Conservation (phyloP, 176 grass and related monocot species). For the Pontederia crassipes region DNA sequence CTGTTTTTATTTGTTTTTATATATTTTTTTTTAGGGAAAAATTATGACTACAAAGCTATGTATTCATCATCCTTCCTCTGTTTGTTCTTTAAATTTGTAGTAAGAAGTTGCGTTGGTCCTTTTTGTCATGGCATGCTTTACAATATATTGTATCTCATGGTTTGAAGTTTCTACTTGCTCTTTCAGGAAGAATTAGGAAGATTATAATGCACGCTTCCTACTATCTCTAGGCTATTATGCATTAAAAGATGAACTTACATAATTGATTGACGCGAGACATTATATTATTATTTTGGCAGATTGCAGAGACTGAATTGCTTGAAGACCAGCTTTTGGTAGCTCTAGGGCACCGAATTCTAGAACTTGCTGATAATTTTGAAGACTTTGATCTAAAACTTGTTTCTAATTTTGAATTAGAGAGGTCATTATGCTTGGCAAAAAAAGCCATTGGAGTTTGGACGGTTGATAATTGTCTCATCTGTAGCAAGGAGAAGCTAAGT, state of each 20-base stretch:
- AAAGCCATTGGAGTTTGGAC: slow-evolving; percentile 77
- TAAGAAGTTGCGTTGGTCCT: too few species aligned
- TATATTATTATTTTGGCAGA: slow-evolving; percentile 26
- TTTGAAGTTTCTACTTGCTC: too few species aligned
- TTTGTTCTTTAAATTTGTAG: too few species aligned
- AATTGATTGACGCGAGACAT: neutral
- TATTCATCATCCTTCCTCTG: too few species aligned
- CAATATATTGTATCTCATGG: too few species aligned
- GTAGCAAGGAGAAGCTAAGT: slow-evolving; percentile 48
- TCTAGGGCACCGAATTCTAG: slow-evolving; percentile 92
- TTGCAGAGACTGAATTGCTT: slow-evolving; percentile 91
- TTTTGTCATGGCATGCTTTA: too few species aligned
- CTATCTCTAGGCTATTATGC: neutral
- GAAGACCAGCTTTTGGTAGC: slow-evolving; percentile 91
- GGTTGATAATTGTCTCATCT: slow-evolving; percentile 40
- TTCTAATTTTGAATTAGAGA: slow-evolving; percentile 73
- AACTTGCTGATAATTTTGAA: slow-evolving; percentile 81
- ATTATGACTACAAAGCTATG: too few species aligned
- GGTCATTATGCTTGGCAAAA: slow-evolving; percentile 64
- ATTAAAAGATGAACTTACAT: neutral
- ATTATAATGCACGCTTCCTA: too few species aligned
- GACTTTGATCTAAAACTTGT: slow-evolving; percentile 91
- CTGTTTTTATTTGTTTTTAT: too few species aligned
- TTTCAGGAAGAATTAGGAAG: too few species aligned
- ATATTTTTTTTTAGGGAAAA: too few species aligned